Evolutionary conservation across 495 filamentous ascomycete genomes (phyloP).

Genomic region (Parmelia sp.): DNA sequence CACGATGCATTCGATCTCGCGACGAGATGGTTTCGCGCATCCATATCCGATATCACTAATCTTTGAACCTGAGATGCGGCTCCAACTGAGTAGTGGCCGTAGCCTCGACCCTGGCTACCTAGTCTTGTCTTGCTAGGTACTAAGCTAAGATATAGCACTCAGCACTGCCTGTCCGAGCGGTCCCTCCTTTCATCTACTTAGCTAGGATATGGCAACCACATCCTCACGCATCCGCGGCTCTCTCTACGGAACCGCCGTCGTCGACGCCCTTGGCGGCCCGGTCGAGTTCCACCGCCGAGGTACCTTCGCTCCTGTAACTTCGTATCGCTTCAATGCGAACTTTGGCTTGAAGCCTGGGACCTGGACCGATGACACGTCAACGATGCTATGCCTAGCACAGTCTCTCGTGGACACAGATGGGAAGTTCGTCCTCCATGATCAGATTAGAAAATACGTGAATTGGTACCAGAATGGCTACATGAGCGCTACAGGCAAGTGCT

Average conservation of each 20-base stretch:
- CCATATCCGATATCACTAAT: not conserved
- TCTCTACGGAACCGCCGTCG: conserved; percentile 42
- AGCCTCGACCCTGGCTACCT: not conserved
- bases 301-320: conserved; percentile 36
- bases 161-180: not conserved
- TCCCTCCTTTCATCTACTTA: no score
- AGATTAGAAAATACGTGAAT: conserved; percentile 34
- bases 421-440: conserved; percentile 28
- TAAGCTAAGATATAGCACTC: not conserved
- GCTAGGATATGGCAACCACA: not conserved
- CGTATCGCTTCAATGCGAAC: conserved; percentile 25
- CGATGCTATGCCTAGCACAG: conserved; percentile 42
- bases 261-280: conserved; percentile 45
- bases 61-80: not conserved
- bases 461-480: conserved; percentile 38
- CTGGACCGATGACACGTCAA: conserved; percentile 45
- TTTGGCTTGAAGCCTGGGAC: conserved; percentile 32
- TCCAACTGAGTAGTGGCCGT: not conserved
- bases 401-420: conserved; percentile 34
- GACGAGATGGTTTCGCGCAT: not conserved
- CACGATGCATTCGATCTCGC: no score
- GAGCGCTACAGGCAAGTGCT: conserved; percentile 33
- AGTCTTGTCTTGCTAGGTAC: not conserved
- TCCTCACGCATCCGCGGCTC: conserved; percentile 34
- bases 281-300: conserved; percentile 37